Percentiles rank a stretch among this genome's conserved stretches.
Evolutionary conservation across 768 basidiomycete genomes (phyloP).

Genomic region (Neoboletus magnificus): DNA sequence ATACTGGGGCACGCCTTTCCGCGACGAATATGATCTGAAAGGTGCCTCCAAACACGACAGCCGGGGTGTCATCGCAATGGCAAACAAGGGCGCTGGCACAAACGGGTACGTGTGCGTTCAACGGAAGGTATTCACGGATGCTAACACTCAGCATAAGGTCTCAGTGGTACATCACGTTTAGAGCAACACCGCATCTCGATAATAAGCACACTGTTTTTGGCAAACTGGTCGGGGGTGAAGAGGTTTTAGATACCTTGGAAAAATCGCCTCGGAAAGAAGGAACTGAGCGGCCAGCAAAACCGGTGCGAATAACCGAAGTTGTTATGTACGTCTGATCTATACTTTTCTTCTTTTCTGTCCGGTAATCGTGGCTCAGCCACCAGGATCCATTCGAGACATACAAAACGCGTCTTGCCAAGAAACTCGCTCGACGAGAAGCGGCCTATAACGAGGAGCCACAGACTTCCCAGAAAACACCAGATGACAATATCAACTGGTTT

Average conservation of each 20-base stretch:
- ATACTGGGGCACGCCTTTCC: constrained; percentile 93
- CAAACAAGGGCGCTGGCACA: constrained; percentile 88
- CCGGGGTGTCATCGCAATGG: constrained; percentile 89
- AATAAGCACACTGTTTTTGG: constrained; percentile 97
- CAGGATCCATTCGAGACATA: constrained; percentile 97
- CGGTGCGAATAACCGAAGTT: constrained; percentile 81
- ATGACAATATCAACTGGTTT: constrained; percentile 83
- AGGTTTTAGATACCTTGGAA: constrained; percentile 83
- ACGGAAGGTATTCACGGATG: neutral
- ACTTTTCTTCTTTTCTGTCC: neutral
- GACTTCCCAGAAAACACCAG: constrained; percentile 49
- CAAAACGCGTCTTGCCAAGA: constrained; percentile 77
- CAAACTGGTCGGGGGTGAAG: constrained; percentile 93
- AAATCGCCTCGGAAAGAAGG: constrained; percentile 76
- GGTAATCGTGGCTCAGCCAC: constrained; percentile 46
- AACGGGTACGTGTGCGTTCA: constrained; percentile 57
- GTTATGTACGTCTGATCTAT: constrained; percentile 60
- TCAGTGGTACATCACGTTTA: constrained; percentile 94
- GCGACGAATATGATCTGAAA: constrained; percentile 89
- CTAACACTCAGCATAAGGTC: constrained; percentile 47
- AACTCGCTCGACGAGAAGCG: constrained; percentile 48
- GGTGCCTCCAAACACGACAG: constrained; percentile 85
- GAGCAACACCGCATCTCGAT: constrained; percentile 77
- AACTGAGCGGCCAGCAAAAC: constrained; percentile 83
- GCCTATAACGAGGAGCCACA: constrained; percentile 31